Evolutionary conservation across 495 filamentous ascomycete species (phyloP).

Genomic region (Penicillium taxi): DNA sequence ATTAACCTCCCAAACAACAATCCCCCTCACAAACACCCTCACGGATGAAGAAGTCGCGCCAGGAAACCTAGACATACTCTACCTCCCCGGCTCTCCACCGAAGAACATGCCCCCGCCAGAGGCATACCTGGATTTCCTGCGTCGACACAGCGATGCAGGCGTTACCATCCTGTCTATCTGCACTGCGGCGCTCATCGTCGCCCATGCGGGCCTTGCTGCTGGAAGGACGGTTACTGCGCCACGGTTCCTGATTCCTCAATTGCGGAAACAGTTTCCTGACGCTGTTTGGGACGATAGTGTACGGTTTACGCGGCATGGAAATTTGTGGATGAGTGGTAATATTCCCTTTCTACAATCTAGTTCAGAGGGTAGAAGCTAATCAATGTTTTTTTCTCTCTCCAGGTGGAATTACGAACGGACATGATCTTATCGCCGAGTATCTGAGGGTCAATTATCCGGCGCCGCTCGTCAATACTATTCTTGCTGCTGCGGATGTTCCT

Average conservation of each 20-base stretch:
- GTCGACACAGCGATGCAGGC: conserved; percentile 25
- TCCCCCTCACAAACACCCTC: conserved; percentile 35
- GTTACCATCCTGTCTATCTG: conserved; percentile 49
- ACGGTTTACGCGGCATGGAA: conserved; percentile 49
- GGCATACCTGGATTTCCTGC: conserved; percentile 39
- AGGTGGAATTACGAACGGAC: conserved; percentile 57
- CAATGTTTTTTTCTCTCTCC: conserved; percentile 1
- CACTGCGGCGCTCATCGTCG: conserved; percentile 43
- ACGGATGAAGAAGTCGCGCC: conserved; percentile 32
- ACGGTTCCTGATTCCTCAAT: conserved; percentile 34
- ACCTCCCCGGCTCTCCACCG: conserved; percentile 47
- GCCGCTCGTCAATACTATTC: conserved; percentile 39
- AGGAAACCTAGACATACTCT: conserved; percentile 45
- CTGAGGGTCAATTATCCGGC: conserved; percentile 40
- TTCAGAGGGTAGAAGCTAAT: background rate
- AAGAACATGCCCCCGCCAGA: conserved; percentile 17
- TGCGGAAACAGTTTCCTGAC: conserved; percentile 38
- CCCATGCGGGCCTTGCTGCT: conserved; percentile 42
- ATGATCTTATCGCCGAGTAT: conserved; percentile 53
- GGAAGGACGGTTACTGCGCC: conserved; percentile 46
- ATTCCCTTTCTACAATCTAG: conserved; percentile 2
- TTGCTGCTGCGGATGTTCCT: conserved; percentile 43
- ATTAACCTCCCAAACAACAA: conserved; percentile 26
- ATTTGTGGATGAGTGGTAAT: conserved; percentile 54
- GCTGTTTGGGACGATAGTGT: conserved; percentile 36